Conservation (phyloP, 2,329 filamentous ascomycete genomes). For the Sporothrix schenckii region DNA sequence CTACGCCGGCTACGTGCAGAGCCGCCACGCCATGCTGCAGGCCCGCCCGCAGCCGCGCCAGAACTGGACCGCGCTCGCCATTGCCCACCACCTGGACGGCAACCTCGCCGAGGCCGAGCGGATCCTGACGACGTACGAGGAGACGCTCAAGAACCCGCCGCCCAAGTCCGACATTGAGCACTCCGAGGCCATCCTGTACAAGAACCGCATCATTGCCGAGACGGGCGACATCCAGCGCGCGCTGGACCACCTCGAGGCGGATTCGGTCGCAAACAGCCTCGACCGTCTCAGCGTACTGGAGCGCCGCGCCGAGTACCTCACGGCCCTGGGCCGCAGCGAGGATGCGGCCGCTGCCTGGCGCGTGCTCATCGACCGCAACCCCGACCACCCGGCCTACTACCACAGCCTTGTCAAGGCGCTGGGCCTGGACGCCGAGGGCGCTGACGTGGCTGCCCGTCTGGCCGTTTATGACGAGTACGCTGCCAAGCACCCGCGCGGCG, state of each 20-base stretch:
- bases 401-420: conserved; percentile 72
- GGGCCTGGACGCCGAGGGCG: conserved; percentile 56
- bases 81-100: conserved; percentile 89
- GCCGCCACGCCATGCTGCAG: conserved; percentile 83
- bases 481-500: conserved; percentile 76
- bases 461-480: conserved; percentile 80
- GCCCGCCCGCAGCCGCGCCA: conserved; percentile 78
- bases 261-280: conserved; percentile 74
- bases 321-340: conserved; percentile 72
- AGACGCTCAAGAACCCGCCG: conserved; percentile 81
- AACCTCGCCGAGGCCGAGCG: conserved; percentile 85
- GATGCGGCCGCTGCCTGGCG: conserved; percentile 84
- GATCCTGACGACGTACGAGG: conserved; percentile 87
- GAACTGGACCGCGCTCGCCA: conserved; percentile 96
- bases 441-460: conserved; percentile 63
- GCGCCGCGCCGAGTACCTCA: conserved; percentile 78
- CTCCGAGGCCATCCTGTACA: conserved; percentile 92
- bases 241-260: conserved; percentile 79
- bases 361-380: conserved; percentile 79
- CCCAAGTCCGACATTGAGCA: conserved; percentile 83
- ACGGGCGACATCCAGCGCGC: conserved; percentile 80
- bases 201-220: conserved; percentile 92
- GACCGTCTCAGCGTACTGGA: conserved; percentile 87
- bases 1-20: conserved; percentile 90
- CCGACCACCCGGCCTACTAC: conserved; percentile 86